phyloP scores from a whole-genome alignment of 306 rosid species.

The Geum urbanum region DNA sequence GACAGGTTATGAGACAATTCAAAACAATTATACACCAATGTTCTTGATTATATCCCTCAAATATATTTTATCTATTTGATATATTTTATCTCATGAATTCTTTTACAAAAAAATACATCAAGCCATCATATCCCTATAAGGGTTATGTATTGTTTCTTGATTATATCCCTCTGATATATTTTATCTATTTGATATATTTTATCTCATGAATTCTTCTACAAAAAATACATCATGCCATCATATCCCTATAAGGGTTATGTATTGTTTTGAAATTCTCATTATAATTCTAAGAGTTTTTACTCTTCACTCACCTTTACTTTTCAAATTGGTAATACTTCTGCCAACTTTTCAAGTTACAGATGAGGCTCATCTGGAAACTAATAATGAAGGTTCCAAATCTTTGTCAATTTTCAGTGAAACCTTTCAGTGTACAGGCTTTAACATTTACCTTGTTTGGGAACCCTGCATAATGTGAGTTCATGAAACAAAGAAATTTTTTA shows the following conservation, averaged over 20 bases:
- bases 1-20: slow-evolving; percentile 8
- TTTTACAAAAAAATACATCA: no score
- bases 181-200: no score
- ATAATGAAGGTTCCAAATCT: slow-evolving; percentile 26
- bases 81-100: no score
- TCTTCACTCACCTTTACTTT: no score
- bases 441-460: slow-evolving; percentile 93
- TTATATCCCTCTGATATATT: no score
- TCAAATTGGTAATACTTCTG: no score
- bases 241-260: neutral
- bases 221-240: neutral
- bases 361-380: slow-evolving; percentile 33
- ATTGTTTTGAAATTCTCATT: neutral
- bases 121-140: no score
- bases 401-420: slow-evolving; percentile 44
- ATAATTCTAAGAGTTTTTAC: neutral
- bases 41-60: no score
- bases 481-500: no score
- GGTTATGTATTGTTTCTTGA: no score
- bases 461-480: no score
- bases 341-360: slow-evolving; percentile 48
- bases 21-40: slow-evolving; percentile 18
- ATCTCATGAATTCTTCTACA: neutral
- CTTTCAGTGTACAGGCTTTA: slow-evolving; percentile 87
- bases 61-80: no score